phyloP scores from a whole-genome alignment of 164 flowering plant species.

The Macadamia integrifolia region DNA sequence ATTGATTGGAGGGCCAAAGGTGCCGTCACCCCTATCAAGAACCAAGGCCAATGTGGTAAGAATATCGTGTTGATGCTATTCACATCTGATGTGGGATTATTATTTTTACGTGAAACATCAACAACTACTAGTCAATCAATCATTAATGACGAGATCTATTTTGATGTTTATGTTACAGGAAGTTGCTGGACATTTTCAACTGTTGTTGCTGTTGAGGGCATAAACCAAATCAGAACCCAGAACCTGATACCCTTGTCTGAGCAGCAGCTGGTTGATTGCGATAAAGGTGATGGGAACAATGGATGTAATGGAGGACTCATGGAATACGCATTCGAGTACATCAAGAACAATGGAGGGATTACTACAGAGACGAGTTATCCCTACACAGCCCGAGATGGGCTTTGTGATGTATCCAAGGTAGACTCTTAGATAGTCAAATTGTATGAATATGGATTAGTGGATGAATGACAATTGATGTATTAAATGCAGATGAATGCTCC shows the following conservation, averaged over 20 bases:
- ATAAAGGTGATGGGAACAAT: slow-evolving; percentile 23
- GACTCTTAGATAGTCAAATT: slow-evolving; percentile 7
- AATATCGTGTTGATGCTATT: no score
- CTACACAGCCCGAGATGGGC: slow-evolving; percentile 55
- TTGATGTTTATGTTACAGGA: background rate
- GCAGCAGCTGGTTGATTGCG: slow-evolving; percentile 85
- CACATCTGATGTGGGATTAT: slow-evolving; percentile 4
- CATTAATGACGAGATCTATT: no score
- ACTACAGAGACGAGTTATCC: slow-evolving; percentile 67
- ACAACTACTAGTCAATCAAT: no score
- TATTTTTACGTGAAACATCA: no score
- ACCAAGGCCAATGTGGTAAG: slow-evolving; percentile 81
- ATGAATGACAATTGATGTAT: no score
- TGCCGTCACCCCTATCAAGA: slow-evolving; percentile 60
- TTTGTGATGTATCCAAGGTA: slow-evolving; percentile 52
- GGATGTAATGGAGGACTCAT: no score
- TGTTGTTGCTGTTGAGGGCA: slow-evolving; percentile 59
- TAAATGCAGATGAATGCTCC: no score
- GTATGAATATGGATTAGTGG: no score
- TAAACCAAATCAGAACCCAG: slow-evolving; percentile 61
- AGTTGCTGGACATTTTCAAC: no score
- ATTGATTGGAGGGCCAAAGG: slow-evolving; percentile 79
- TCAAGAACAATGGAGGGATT: slow-evolving; percentile 57
- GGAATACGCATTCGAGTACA: slow-evolving; percentile 61
- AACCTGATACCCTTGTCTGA: slow-evolving; percentile 67